Evolutionary conservation across 768 basidiomycete genomes (phyloP), one percentile per base, ranked within the genome.

Genomic region (Trametes punicea): DNA sequence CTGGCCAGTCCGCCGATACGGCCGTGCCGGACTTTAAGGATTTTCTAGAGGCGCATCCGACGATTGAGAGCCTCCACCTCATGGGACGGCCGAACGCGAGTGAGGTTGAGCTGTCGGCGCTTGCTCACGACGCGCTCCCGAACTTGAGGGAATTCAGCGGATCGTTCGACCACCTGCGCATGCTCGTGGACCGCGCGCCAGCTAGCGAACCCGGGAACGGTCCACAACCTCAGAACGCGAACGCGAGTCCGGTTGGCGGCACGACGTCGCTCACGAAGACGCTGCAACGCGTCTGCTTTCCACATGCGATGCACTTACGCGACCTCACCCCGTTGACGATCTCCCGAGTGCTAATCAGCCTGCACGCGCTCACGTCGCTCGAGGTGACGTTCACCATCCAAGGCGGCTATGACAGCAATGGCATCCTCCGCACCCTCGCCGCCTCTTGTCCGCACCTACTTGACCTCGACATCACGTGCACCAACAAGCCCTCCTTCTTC

Each of bases 401-500:
- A 63, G 82, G 83, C 64, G 69, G 68, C 4, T 89, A 89, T 64
- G 88, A 90, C 61, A 84, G 85, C 63, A 84, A 81, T 25, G 83
- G 83, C 61, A 72, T 89, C 55, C 74, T 90, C 30, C 81, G 85
- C 41, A 83, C 84, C 3, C 77, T 90, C 54, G 80, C 82, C 49
- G 71, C 81, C 11, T 78, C 84, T 0, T 89, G 87, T 63, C 87
- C 88, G 10, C 77, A 78, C 49, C 74, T 90, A 33, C 75, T 72
- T 30, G 79, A 83, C 64, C 74, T 90, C 7, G 81, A 87, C 59
- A 70, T 90, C 38, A 82, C 82, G 15, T 88, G 85, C 65, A 76
- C 78, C 11, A 81, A 81, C 62, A 84, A 81, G 62, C 84, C 88
- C 10, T 87, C 87, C 0, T 85, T 90, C 68, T 85, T 84, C 55